These are phyloP conservation scores for Rhizopogon salebrosus DNA, from an alignment of 768 basidiomycete genomes.

Conservation along the genomic window DNA sequence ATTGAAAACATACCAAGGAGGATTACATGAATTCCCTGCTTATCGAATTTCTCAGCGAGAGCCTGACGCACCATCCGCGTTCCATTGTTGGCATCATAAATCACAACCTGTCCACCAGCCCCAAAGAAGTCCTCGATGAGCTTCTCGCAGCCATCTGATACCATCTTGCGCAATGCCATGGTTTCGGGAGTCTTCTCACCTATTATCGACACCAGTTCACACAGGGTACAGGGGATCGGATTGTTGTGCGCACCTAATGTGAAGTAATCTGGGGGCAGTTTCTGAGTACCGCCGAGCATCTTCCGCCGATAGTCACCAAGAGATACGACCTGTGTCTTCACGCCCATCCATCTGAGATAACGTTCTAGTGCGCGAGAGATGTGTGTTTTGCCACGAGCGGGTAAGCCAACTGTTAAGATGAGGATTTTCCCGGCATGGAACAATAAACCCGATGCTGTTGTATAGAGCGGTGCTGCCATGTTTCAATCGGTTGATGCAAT, in stretches of 20 bases:
- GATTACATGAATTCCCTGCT: slow-evolving; percentile 85
- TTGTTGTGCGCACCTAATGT: slow-evolving; percentile 53
- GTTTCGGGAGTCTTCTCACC: slow-evolving; percentile 83
- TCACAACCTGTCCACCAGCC: slow-evolving; percentile 88
- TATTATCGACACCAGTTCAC: slow-evolving; percentile 19
- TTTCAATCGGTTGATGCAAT: too few relatives aligned
- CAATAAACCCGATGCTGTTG: slow-evolving; percentile 80
- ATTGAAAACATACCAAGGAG: slow-evolving; percentile 62
- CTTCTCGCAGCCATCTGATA: slow-evolving; percentile 82
- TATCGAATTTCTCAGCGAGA: slow-evolving; percentile 82
- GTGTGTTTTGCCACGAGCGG: slow-evolving; percentile 95
- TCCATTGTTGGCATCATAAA: slow-evolving; percentile 98
- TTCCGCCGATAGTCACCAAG: slow-evolving; percentile 93
- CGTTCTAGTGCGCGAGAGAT: slow-evolving; percentile 92
- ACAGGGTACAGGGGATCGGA: not conserved
- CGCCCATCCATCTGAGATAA: slow-evolving; percentile 97
- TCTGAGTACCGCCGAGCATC: slow-evolving; percentile 81
- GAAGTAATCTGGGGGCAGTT: slow-evolving; percentile 91
- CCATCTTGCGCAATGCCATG: slow-evolving; percentile 62
- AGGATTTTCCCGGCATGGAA: slow-evolving; percentile 96
- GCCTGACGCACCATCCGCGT: slow-evolving; percentile 58
- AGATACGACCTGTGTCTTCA: slow-evolving; percentile 92
- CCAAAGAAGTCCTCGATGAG: slow-evolving; percentile 86
- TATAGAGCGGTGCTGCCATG: slow-evolving; percentile 96
- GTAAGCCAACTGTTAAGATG: slow-evolving; percentile 87